phyloP scores from a whole-genome alignment of 2,329 filamentous ascomycete species.

The Penicillium sp. region DNA sequence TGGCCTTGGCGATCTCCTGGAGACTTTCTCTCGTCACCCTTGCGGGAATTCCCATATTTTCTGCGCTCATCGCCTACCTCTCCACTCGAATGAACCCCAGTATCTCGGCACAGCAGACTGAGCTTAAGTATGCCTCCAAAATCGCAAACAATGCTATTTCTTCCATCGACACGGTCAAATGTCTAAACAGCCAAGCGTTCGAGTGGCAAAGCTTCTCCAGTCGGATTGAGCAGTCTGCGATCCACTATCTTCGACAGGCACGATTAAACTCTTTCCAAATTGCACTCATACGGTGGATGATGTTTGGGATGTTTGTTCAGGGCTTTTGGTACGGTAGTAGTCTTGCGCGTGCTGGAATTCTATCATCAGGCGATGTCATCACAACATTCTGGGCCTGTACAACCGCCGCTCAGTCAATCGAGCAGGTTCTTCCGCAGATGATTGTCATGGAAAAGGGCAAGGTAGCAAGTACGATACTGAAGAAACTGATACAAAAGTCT shows the following conservation, averaged over 20 bases:
- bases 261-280: slow-evolving; percentile 70
- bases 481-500: slow-evolving; percentile 43
- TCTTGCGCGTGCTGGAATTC: slow-evolving; percentile 61
- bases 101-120: slow-evolving; percentile 67
- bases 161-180: slow-evolving; percentile 83
- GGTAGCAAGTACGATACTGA: slow-evolving; percentile 67
- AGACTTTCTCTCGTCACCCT: slow-evolving; percentile 78
- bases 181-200: slow-evolving; percentile 71
- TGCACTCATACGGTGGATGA: slow-evolving; percentile 71
- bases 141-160: slow-evolving; percentile 67
- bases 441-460: slow-evolving; percentile 77
- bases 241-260: slow-evolving; percentile 67
- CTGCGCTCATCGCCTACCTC: slow-evolving; percentile 59
- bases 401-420: slow-evolving; percentile 72
- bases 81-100: slow-evolving; percentile 63
- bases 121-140: slow-evolving; percentile 71
- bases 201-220: slow-evolving; percentile 67
- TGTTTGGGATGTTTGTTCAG: slow-evolving; percentile 76
- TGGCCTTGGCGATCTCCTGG: slow-evolving; percentile 82
- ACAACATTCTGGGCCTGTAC: slow-evolving; percentile 85
- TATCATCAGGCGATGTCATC: slow-evolving; percentile 67
- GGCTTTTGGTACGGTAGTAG: slow-evolving; percentile 86
- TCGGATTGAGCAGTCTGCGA: slow-evolving; percentile 59
- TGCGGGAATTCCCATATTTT: slow-evolving; percentile 68
- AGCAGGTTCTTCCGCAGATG: slow-evolving; percentile 73